A percentile compares a stretch with the other conserved stretches of the same genome.
These are phyloP conservation scores for Triticum dicoccoides DNA, from an alignment of 176 grass and related monocot genomes.

Conservation along the genomic window DNA sequence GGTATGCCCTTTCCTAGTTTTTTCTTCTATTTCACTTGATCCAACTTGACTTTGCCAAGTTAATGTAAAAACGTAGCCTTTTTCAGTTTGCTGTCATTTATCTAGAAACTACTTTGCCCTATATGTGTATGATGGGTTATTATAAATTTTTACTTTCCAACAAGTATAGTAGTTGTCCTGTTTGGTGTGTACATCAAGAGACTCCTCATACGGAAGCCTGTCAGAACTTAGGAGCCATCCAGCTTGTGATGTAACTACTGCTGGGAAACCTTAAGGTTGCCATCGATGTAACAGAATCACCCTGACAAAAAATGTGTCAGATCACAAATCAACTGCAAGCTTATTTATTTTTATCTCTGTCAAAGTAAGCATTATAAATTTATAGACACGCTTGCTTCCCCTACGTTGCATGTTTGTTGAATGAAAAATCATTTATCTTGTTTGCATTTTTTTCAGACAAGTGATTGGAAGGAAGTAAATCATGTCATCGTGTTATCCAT, in stretches of 20 bases:
- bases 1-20: constrained; percentile 44
- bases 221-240: too few species aligned
- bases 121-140: not conserved
- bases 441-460: not conserved
- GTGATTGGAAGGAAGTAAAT: constrained; percentile 23
- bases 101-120: not conserved
- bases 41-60: not conserved
- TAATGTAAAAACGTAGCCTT: not conserved
- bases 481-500: not conserved
- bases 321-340: too few species aligned
- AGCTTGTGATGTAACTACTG: too few species aligned
- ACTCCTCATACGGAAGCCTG: too few species aligned
- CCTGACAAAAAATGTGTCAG: too few species aligned
- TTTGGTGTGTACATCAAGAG: not conserved
- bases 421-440: not conserved
- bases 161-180: not conserved
- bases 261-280: too few species aligned
- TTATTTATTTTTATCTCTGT: too few species aligned
- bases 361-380: too few species aligned
- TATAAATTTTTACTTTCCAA: not conserved
- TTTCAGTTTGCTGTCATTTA: not conserved
- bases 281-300: too few species aligned
- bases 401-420: not conserved
- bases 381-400: too few species aligned
- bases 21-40: not conserved